Percentiles rank a stretch among this genome's conserved stretches.
Evolutionary conservation across 1,284 basidiomycete species (phyloP).

Genomic region (Peniophora sp.): DNA sequence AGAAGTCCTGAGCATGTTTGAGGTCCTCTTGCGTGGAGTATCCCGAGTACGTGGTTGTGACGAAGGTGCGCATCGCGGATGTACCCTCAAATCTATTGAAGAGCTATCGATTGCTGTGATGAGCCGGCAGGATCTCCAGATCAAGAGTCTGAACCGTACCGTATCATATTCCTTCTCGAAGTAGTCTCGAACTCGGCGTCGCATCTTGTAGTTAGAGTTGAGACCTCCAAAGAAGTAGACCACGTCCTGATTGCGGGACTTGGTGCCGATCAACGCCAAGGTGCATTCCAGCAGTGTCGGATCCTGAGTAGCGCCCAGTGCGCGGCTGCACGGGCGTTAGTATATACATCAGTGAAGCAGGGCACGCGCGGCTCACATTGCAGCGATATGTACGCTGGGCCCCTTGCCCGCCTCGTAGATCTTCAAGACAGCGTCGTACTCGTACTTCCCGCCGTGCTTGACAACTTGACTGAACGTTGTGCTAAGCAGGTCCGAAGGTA

Average conservation of each 20-base stretch:
- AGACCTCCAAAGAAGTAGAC: slow-evolving; percentile 46
- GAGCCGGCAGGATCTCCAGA: neutral
- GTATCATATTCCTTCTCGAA: slow-evolving; percentile 54
- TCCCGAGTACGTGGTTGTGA: slow-evolving; percentile 29
- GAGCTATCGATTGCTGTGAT: slow-evolving; percentile 32
- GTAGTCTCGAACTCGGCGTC: slow-evolving; percentile 33
- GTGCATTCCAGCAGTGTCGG: slow-evolving; percentile 47
- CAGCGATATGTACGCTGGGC: slow-evolving; percentile 60
- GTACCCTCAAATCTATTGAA: slow-evolving; percentile 67
- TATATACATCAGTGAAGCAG: neutral
- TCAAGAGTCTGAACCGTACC: slow-evolving; percentile 32
- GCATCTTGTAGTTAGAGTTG: slow-evolving; percentile 34
- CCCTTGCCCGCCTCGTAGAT: slow-evolving; percentile 67
- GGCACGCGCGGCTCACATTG: slow-evolving; percentile 46
- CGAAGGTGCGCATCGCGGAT: slow-evolving; percentile 44
- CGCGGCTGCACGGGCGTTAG: slow-evolving; percentile 19
- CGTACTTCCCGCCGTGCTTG: slow-evolving; percentile 44
- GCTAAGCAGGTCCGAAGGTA: slow-evolving; percentile 71
- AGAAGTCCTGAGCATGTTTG: slow-evolving; percentile 58
- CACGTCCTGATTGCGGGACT: slow-evolving; percentile 59
- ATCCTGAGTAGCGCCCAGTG: slow-evolving; percentile 39
- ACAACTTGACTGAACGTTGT: slow-evolving; percentile 34
- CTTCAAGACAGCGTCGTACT: slow-evolving; percentile 70
- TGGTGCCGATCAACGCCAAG: slow-evolving; percentile 48
- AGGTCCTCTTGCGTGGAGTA: slow-evolving; percentile 56